phyloP scores from a whole-genome alignment of 1,139 yeast species.

The Yamadazyma sp. region DNA sequence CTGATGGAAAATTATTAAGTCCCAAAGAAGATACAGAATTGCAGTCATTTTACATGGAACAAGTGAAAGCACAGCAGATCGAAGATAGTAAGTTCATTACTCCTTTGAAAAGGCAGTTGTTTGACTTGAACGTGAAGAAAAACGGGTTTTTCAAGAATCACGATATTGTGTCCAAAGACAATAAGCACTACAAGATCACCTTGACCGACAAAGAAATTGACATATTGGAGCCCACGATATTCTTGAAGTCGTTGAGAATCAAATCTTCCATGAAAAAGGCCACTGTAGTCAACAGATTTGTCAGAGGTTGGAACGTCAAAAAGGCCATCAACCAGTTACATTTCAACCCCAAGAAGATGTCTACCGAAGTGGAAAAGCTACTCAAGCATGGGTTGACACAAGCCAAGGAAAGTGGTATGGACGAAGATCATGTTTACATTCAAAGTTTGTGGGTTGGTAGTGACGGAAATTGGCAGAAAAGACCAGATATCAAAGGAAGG shows the following conservation, averaged over 20 bases:
- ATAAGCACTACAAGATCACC: conserved; percentile 53
- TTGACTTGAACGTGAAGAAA: conserved; percentile 55
- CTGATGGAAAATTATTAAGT: conserved; percentile 2
- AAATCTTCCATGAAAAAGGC: conserved; percentile 89
- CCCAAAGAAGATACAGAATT: conserved; percentile 36
- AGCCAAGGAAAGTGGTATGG: conserved; percentile 58
- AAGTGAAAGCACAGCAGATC: conserved; percentile 29
- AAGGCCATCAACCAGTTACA: conserved; percentile 92
- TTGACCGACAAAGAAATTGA: conserved; percentile 68
- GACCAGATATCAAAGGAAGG: conserved; percentile 86
- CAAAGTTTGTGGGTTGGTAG: conserved; percentile 91
- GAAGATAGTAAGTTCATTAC: conserved; percentile 47
- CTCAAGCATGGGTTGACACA: conserved; percentile 72
- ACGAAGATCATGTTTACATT: conserved; percentile 65
- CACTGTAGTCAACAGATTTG: conserved; percentile 73
- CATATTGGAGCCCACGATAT: conserved; percentile 81
- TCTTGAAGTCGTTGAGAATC: conserved; percentile 72
- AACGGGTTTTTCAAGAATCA: conserved; percentile 78
- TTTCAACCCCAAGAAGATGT: conserved; percentile 77
- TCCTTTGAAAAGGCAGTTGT: conserved; percentile 72
- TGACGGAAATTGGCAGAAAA: conserved; percentile 72
- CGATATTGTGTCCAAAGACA: conserved; percentile 49
- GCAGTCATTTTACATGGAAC: conserved; percentile 32
- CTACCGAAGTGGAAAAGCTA: conserved; percentile 76
- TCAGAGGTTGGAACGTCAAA: conserved; percentile 66